phyloP scores from a whole-genome alignment of 305 asterid genomes.

The Fraxinus platypoda region DNA sequence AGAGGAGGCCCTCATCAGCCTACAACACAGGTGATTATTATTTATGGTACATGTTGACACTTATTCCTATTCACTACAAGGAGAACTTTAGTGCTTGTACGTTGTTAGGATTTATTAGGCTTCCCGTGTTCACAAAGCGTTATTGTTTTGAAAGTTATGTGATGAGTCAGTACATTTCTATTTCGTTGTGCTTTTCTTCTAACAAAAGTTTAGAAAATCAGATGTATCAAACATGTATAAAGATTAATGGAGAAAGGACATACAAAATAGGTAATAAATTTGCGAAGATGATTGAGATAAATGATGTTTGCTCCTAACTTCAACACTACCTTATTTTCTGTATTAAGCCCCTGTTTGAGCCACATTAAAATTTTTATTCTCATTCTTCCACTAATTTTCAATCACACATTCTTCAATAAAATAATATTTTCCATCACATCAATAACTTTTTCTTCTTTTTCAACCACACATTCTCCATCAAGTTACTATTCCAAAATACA shows the following conservation, averaged over 20 bases:
- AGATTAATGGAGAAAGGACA: not conserved
- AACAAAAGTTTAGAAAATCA: not conserved
- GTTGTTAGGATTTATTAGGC: not conserved
- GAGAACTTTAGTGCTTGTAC: not conserved
- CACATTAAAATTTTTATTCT: too few relatives aligned
- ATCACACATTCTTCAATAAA: too few relatives aligned
- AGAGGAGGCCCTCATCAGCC: constrained; percentile 70
- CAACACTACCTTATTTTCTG: not conserved
- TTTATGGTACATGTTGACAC: constrained; percentile 16
- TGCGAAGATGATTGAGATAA: not conserved
- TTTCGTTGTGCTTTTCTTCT: not conserved
- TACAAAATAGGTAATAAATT: not conserved
- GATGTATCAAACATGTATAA: not conserved
- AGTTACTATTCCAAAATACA: too few relatives aligned
- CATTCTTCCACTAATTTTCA: too few relatives aligned
- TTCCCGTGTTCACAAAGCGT: not conserved
- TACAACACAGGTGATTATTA: constrained; percentile 68
- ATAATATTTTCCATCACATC: too few relatives aligned
- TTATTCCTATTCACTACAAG: constrained; percentile 2
- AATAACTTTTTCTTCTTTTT: too few relatives aligned
- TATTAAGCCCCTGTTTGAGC: too few relatives aligned
- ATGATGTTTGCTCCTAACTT: not conserved
- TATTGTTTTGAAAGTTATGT: not conserved
- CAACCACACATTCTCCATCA: too few relatives aligned
- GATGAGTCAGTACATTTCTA: not conserved